These are phyloP conservation scores for Talaromyces rugulosus DNA, from an alignment of 2,329 filamentous ascomycete genomes.

Conservation along the genomic window DNA sequence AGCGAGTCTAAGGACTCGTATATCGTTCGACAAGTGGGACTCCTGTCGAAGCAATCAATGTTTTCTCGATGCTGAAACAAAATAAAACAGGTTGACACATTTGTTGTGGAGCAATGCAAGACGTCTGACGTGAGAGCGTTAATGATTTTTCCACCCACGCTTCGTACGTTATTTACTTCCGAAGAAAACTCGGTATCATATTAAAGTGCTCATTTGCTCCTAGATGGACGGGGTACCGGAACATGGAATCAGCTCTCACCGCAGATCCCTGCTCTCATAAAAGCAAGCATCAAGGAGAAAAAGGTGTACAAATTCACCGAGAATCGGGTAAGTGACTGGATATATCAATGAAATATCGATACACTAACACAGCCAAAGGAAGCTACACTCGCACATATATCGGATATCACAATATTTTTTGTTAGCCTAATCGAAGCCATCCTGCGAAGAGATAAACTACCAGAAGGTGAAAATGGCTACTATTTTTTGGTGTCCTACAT, in stretches of 20 bases:
- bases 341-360: neutral
- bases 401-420: neutral
- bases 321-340: neutral
- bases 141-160: neutral
- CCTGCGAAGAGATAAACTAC: neutral
- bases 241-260: neutral
- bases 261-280: neutral
- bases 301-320: neutral
- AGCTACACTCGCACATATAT: neutral
- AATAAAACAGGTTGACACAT: neutral
- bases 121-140: neutral
- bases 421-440: neutral
- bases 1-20: neutral
- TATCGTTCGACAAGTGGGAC: neutral
- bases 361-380: neutral
- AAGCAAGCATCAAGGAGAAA: neutral
- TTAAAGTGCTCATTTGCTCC: neutral
- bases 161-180: neutral
- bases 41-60: neutral
- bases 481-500: neutral
- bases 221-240: neutral
- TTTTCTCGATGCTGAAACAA: neutral
- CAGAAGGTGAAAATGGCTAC: neutral
- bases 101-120: neutral
- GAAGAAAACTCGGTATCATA: neutral